These are phyloP conservation scores for Hippophae tibetana DNA, from an alignment of 306 rosid species.

Conservation along the genomic window DNA sequence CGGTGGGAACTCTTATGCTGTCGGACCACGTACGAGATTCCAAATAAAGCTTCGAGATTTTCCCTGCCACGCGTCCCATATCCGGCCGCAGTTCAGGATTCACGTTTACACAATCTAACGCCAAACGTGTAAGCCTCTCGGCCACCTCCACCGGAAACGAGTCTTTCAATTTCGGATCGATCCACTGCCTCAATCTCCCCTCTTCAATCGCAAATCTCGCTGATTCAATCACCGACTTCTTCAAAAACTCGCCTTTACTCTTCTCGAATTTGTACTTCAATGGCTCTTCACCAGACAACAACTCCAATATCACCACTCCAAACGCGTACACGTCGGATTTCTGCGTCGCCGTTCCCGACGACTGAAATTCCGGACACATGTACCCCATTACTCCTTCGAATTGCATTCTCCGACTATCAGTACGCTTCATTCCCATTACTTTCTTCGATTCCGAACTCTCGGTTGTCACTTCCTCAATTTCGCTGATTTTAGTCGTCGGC, in stretches of 20 bases:
- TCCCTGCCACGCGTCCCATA: conserved; percentile 77
- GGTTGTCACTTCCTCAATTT: conserved; percentile 19
- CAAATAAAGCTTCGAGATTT: conserved; percentile 60
- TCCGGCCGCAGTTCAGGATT: conserved; percentile 58
- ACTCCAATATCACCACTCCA: conserved; percentile 76
- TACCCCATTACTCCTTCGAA: conserved; percentile 68
- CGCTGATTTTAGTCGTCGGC: conserved; percentile 7
- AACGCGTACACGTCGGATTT: conserved; percentile 69
- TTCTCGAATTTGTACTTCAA: conserved; percentile 45
- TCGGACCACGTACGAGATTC: conserved; percentile 58
- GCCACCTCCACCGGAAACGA: conserved; percentile 67
- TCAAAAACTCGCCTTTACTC: conserved; percentile 33
- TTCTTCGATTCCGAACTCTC: not conserved
- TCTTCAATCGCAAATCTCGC: conserved; percentile 41
- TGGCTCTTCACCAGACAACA: conserved; percentile 66
- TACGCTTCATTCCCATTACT: conserved; percentile 2
- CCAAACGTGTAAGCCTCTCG: conserved; percentile 55
- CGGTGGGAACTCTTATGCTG: conserved; percentile 30
- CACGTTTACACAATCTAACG: conserved; percentile 65
- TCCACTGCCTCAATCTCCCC: conserved; percentile 58
- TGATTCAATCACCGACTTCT: conserved; percentile 45
- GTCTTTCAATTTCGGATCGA: conserved; percentile 59
- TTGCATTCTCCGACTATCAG: conserved; percentile 15
- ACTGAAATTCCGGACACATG: conserved; percentile 80
- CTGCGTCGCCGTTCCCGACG: conserved; percentile 50